These are phyloP conservation scores for Datura wrightii DNA, from an alignment of 257 asterid genomes.

Conservation along the genomic window DNA sequence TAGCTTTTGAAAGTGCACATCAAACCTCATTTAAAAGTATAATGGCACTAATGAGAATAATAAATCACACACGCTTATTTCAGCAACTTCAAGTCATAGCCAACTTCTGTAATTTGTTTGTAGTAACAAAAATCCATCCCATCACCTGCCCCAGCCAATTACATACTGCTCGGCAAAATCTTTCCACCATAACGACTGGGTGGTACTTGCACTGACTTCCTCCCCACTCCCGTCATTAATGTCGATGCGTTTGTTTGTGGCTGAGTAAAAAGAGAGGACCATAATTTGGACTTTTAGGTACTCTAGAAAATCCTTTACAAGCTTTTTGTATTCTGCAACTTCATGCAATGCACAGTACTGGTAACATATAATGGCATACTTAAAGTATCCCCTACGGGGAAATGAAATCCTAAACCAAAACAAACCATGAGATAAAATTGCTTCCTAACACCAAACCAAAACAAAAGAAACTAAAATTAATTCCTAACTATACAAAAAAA, in stretches of 20 bases:
- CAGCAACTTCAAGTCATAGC: constrained; percentile 8
- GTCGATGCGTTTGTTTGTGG: background rate
- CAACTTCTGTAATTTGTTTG: background rate
- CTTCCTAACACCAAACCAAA: background rate
- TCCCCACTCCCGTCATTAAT: background rate
- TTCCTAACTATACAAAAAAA: background rate
- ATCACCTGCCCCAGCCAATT: background rate
- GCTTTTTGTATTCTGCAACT: background rate
- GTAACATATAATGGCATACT: constrained; percentile 12
- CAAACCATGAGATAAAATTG: constrained; percentile 4
- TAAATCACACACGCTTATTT: background rate
- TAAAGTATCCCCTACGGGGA: background rate
- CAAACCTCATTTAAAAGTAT: background rate
- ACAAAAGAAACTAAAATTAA: background rate
- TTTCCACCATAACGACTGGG: background rate
- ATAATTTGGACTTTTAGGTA: constrained; percentile 2
- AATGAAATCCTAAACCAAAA: background rate
- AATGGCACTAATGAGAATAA: background rate
- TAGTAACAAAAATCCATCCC: background rate
- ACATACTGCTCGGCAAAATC: background rate
- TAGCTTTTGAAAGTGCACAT: constrained; percentile 19
- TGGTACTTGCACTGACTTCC: constrained; percentile 1
- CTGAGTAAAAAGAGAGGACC: background rate
- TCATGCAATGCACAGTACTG: constrained; percentile 8
- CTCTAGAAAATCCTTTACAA: constrained; percentile 21